Conservation (phyloP, 352 stramenopile genomes). For the Pythium vanterpoolii region DNA sequence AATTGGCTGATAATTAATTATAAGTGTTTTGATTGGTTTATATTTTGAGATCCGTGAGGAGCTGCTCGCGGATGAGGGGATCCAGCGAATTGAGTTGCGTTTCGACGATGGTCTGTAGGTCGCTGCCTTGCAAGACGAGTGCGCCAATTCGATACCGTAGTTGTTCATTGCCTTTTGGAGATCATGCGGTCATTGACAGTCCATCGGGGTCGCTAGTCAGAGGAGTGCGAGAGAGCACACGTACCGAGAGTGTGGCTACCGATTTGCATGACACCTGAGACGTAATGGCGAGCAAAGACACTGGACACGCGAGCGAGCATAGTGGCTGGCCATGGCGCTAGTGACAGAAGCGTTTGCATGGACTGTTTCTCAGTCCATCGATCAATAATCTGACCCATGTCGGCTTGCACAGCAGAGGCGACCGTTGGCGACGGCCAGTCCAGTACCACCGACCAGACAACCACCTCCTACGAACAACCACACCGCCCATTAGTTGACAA, state of each 20-base stretch:
- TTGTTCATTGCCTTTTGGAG: constrained; percentile 8
- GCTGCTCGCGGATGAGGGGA: not conserved
- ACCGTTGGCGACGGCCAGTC: not conserved
- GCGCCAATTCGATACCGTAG: constrained; percentile 13
- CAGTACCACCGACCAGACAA: constrained; percentile 14
- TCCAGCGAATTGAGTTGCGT: constrained; percentile 3
- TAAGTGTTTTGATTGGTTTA: constrained; percentile 20
- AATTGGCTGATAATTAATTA: constrained; percentile 19
- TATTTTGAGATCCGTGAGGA: constrained; percentile 12
- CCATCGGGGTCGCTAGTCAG: not conserved
- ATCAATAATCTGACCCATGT: not conserved
- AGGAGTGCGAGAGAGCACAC: not conserved
- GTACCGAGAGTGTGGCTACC: constrained; percentile 6
- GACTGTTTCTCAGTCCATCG: constrained; percentile 2
- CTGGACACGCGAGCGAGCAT: constrained; percentile 5
- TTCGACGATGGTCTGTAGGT: constrained; percentile 5
- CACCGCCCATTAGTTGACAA: too few species aligned
- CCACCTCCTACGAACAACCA: constrained; percentile 9
- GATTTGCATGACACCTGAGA: not conserved
- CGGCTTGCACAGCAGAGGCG: not conserved
- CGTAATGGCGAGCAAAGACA: constrained; percentile 7
- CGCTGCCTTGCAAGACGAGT: constrained; percentile 8
- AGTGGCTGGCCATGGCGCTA: constrained; percentile 15
- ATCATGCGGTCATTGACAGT: not conserved
- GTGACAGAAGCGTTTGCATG: not conserved